Conservation (phyloP, 169 alveolate species). For the Plasmodium billcollinsi region DNA sequence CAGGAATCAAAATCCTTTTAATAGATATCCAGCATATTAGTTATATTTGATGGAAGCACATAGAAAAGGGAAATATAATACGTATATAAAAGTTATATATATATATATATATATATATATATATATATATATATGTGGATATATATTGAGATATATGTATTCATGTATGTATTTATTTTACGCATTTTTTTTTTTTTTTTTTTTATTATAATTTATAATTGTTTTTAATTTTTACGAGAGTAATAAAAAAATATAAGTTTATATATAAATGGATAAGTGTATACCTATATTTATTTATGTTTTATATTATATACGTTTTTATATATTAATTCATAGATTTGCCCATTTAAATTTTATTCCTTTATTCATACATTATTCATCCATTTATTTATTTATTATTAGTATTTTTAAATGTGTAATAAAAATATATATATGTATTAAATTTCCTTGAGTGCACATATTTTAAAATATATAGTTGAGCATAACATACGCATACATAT, state of each 20-base stretch:
- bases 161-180: background rate
- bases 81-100: slow-evolving; percentile 1
- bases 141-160: background rate
- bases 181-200: background rate
- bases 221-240: background rate
- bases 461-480: too few relatives aligned
- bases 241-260: background rate
- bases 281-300: background rate
- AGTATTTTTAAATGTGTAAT: too few relatives aligned
- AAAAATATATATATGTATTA: too few relatives aligned
- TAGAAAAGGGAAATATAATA: slow-evolving; percentile 9
- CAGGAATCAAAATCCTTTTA: slow-evolving; percentile 69
- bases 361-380: too few relatives aligned
- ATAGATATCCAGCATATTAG: slow-evolving; percentile 69
- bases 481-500: too few relatives aligned
- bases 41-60: background rate
- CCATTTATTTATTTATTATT: too few relatives aligned
- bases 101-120: slow-evolving; percentile 11
- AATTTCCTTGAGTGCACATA: too few relatives aligned
- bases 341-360: too few relatives aligned
- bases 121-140: too few relatives aligned
- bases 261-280: slow-evolving; percentile 6
- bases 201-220: background rate
- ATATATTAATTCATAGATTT: background rate
- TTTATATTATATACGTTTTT: background rate